phyloP scores from a whole-genome alignment of 257 asterid genomes.

The Parsonsia alboflavescens region DNA sequence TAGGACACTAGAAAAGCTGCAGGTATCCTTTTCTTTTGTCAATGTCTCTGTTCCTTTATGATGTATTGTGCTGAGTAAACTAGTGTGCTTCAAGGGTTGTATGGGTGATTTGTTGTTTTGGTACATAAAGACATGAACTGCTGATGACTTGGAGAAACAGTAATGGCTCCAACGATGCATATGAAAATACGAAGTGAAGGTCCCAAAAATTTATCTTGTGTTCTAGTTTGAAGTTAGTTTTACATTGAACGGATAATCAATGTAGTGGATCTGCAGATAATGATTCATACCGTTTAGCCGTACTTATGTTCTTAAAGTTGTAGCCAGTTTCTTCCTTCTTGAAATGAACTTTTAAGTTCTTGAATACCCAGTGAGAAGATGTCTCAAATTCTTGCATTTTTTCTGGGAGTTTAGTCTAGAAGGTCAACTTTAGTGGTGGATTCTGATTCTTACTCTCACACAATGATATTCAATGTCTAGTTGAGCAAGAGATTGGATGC shows the following conservation, averaged over 20 bases:
- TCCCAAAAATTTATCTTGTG: background rate
- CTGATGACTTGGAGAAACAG: background rate
- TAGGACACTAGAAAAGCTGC: slow-evolving; percentile 35
- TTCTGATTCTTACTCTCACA: background rate
- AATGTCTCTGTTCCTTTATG: background rate
- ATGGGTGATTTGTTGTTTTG: background rate
- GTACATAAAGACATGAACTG: background rate
- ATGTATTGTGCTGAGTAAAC: background rate
- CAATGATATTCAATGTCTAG: background rate
- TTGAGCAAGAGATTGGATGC: background rate
- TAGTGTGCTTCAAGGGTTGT: background rate
- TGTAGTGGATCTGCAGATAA: background rate
- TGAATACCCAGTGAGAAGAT: background rate
- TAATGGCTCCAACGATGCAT: background rate
- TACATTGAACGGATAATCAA: background rate
- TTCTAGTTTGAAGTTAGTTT: background rate
- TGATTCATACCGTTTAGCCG: background rate
- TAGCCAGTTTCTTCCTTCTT: slow-evolving; percentile 2
- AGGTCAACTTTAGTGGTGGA: background rate
- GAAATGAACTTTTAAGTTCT: background rate
- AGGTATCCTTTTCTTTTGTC: slow-evolving; percentile 24
- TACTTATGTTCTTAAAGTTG: background rate
- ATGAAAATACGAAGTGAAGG: background rate
- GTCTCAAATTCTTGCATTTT: background rate
- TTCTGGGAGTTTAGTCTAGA: background rate